Percentiles rank a stretch among this genome's conserved stretches.
phyloP scores from a whole-genome alignment of 371 early-diverging fungal genomes.

The Mucor irregularis region DNA sequence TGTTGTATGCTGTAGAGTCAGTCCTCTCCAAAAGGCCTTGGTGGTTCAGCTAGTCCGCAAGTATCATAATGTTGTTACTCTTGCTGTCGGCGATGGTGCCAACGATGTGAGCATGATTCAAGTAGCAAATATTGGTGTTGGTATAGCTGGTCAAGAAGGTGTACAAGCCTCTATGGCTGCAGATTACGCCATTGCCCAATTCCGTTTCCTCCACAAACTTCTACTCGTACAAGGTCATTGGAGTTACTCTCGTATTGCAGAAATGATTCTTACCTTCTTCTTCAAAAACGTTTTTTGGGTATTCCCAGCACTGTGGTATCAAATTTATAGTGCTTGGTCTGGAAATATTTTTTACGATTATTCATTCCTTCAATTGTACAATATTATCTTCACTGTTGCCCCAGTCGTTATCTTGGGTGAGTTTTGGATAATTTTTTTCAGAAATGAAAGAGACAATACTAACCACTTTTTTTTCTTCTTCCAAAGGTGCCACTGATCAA shows the following conservation, averaged over 20 bases:
- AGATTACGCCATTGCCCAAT: conserved; percentile 90
- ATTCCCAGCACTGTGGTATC: conserved; percentile 81
- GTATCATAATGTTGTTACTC: conserved; percentile 71
- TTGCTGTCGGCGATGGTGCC: conserved; percentile 98
- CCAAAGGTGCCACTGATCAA: conserved; percentile 66
- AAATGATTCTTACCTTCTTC: conserved; percentile 89
- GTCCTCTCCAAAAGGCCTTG: conserved; percentile 96
- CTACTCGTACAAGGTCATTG: conserved; percentile 87
- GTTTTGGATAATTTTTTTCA: neutral
- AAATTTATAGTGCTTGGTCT: conserved; percentile 80
- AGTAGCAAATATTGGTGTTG: conserved; percentile 93
- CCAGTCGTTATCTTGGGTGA: conserved; percentile 62
- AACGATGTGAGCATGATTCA: conserved; percentile 95
- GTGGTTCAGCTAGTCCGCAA: conserved; percentile 92
- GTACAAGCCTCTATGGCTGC: conserved; percentile 89
- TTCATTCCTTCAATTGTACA: conserved; percentile 80
- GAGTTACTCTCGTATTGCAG: conserved; percentile 88
- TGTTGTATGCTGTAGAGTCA: conserved; percentile 94
- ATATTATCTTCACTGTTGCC: conserved; percentile 74
- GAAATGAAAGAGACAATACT: too few relatives aligned
- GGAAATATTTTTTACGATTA: conserved; percentile 89
- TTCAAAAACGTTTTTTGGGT: conserved; percentile 94
- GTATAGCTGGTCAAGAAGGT: conserved; percentile 91
- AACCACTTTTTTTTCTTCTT: too few relatives aligned
- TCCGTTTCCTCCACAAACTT: conserved; percentile 83